Conservation (phyloP, 2,329 filamentous ascomycete genomes). For the Phialocephala sp. region DNA sequence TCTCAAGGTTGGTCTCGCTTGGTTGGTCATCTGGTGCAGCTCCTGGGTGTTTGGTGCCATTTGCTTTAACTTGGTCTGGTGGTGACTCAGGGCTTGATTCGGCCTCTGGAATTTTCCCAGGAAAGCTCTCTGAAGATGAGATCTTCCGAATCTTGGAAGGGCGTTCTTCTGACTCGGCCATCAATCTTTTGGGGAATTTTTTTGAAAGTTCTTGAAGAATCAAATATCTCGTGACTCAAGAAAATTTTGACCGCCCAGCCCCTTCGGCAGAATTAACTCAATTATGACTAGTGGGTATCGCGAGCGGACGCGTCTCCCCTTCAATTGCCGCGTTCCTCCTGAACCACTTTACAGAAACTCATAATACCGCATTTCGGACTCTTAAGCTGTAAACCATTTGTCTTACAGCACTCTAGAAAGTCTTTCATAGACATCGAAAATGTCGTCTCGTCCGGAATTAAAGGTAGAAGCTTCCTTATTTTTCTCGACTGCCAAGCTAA, state of each 20-base stretch:
- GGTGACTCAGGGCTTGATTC: not conserved
- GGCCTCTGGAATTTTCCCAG: constrained; percentile 10
- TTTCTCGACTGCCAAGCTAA: constrained; percentile 24
- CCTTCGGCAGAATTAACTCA: constrained; percentile 20
- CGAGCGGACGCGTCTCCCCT: constrained; percentile 25
- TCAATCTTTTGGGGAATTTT: constrained; percentile 23
- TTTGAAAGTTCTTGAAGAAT: constrained; percentile 22
- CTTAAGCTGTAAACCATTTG: not conserved
- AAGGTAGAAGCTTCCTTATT: constrained; percentile 57
- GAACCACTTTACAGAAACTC: constrained; percentile 11
- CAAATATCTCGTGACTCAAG: not conserved
- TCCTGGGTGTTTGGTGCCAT: not conserved
- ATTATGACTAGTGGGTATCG: constrained; percentile 12
- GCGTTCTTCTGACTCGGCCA: constrained; percentile 40
- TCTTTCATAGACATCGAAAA: constrained; percentile 44
- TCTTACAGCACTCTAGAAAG: not conserved
- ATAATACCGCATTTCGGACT: not conserved
- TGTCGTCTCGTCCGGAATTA: constrained; percentile 75
- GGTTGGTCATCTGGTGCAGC: not conserved
- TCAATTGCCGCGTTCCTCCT: constrained; percentile 18
- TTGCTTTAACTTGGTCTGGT: not conserved
- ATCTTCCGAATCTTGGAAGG: constrained; percentile 42
- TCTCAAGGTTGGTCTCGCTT: constrained; percentile 8
- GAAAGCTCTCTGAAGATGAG: constrained; percentile 20
- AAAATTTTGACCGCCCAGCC: constrained; percentile 17